Evolutionary conservation across 108 stramenopile genomes (phyloP).

Genomic region (Nitzschia palea): DNA sequence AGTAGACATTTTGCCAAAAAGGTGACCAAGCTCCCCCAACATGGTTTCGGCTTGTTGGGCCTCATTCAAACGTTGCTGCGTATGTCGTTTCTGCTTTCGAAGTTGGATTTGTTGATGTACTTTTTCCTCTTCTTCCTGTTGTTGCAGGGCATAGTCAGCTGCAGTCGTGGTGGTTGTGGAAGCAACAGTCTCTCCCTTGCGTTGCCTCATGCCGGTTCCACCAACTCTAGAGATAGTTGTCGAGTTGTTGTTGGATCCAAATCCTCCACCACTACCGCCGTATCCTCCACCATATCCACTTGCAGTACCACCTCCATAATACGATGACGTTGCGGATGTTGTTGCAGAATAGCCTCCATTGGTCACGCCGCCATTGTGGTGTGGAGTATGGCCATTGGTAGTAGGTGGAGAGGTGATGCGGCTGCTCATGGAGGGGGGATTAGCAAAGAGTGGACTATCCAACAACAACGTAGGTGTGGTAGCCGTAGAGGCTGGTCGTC

Average conservation of each 20-base stretch:
- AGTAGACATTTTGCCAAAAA: conserved; percentile 85
- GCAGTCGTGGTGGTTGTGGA: conserved; percentile 32
- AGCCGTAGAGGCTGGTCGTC: background rate
- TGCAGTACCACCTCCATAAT: conserved; percentile 27
- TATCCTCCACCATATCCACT: conserved; percentile 19
- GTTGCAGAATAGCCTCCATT: conserved; percentile 2
- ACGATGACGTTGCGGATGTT: background rate
- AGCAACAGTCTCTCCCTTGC: conserved; percentile 29
- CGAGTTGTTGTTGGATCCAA: background rate
- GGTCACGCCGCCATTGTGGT: background rate
- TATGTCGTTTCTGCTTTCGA: conserved; percentile 66
- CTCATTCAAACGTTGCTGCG: conserved; percentile 61
- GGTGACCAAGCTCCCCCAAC: conserved; percentile 60
- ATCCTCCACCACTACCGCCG: conserved; percentile 29
- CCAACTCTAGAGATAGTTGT: background rate
- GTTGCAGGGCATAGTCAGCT: conserved; percentile 14
- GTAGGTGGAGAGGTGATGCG: background rate
- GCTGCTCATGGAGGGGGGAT: background rate
- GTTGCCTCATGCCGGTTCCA: conserved; percentile 63
- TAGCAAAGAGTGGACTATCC: conserved; percentile 39
- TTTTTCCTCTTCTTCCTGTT: conserved; percentile 36
- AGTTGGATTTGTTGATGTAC: conserved; percentile 63
- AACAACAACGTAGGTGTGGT: conserved; percentile 30
- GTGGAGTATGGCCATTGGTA: background rate
- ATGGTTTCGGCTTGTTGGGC: conserved; percentile 76